Base-by-base conservation (phyloP, 768 basidiomycete species). In the Termitomyces sp. region DNA sequence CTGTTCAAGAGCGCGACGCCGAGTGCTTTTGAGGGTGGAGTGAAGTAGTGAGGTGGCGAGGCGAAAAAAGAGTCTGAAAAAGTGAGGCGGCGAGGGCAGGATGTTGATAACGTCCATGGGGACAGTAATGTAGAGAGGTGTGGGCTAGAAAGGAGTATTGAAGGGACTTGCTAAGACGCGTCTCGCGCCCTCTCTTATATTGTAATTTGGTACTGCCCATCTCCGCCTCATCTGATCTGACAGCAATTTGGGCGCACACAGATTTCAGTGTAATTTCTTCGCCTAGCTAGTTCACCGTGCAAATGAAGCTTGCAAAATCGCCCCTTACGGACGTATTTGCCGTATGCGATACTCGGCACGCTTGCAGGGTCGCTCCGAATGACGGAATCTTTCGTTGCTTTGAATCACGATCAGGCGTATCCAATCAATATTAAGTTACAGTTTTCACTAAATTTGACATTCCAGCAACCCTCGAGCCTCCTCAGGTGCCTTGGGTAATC, bases 21-120 rank as follows among this genome's bases (percentile, higher is more conserved):
- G 65, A 44, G 63, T 59, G 53, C 66, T 65, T 32, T 68, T 66
- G 54, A 76, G 65, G 38, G 75, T 69, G 6, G 80, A 79, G 51
- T 74, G 74, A 51, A 82, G 67, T 26, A 79, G 59, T 30, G 75
- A 77, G 21, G 80, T 56, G 14, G 74, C 75, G 15, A 81, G 71
- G 47, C 74, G 71, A 51, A 82, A 57, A 57, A 83, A 69, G 43
- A 79, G 70, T 41, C 73, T 71, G 57, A 83, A 67, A 55, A 84
- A 70, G 21, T 79, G 73, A 44, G 77, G 71, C 24, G 83, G 82
- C 1, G 80, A 79, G 26, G 81, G 80, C 57, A 85, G 71, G 55
- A 84, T 62, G 53, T 68, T 70, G 58, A 74, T 65, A 55, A 75
- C 61, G 58, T 76, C 71, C 77, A 78, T 77, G 58, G 54, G 43